A percentile compares a stretch with the other conserved stretches of the same genome.
These are phyloP conservation scores for Vickermania spadyakhi DNA, from an alignment of 208 protist genomes.

Conservation along the genomic window DNA sequence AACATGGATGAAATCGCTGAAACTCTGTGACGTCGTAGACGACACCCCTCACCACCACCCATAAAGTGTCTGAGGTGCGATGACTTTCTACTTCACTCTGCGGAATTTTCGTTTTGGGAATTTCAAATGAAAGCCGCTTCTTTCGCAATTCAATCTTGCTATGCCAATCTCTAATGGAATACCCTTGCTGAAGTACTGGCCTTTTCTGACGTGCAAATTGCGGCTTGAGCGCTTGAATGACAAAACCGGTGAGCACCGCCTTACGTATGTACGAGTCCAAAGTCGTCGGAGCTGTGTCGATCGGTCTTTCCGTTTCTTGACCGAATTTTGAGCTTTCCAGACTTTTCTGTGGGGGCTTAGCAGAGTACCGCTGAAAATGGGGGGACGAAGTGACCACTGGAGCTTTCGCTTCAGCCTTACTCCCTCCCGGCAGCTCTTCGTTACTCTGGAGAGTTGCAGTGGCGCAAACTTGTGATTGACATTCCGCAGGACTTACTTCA, in stretches of 20 bases:
- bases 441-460: too few relatives aligned
- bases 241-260: neutral
- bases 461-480: too few relatives aligned
- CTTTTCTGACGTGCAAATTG: neutral
- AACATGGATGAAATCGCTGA: conserved; percentile 61
- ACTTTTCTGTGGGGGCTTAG: too few relatives aligned
- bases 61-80: conserved; percentile 49
- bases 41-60: conserved; percentile 59
- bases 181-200: conserved; percentile 6
- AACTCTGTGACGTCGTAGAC: conserved; percentile 78
- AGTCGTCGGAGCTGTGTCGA: too few relatives aligned
- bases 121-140: conserved; percentile 1
- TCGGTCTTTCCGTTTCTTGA: too few relatives aligned
- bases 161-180: conserved; percentile 39
- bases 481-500: too few relatives aligned
- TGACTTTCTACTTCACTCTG: conserved; percentile 42
- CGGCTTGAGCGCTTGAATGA: neutral
- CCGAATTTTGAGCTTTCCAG: too few relatives aligned
- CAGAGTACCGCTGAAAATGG: too few relatives aligned
- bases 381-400: too few relatives aligned
- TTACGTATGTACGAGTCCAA: neutral
- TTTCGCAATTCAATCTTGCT: conserved; percentile 8
- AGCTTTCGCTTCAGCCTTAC: too few relatives aligned
- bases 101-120: neutral
- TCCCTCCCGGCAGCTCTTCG: too few relatives aligned